Base-by-base conservation (phyloP, 78 protist species). In the Salpingoeca rosetta region DNA sequence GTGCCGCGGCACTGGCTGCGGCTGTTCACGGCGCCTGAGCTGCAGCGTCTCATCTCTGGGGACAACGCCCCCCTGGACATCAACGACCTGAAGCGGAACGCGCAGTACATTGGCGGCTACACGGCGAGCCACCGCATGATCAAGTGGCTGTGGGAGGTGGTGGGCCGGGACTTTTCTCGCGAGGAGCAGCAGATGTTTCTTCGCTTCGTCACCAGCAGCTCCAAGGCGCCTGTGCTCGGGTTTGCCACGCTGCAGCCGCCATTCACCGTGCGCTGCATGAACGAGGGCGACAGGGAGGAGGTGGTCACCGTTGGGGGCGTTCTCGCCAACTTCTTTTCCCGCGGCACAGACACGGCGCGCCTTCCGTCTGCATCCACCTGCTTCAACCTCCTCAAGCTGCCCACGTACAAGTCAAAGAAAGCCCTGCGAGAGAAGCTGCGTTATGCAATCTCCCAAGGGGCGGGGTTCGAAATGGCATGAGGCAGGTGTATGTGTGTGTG, bases 311-410 rank as follows among this genome's bases (percentile, higher is more conserved):
- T 44, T 44, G 10, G 40, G 12, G 76, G 72, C 7, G 25, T 40
- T 12, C 24, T 56, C 22, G 40, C 76, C 75, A 75, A 28, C n/a
- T 10, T 37, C 72, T 72, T 72, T 25, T 72, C 36, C 86, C 3
- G 25, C 3, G 2, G 41, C 72, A 2, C 74, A 10, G 86, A 84
- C 0, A 41, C 81, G 51, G 27, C 36, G 38, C 87, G 90, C n/a
- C 90, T 93, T 31, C 96, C 96, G n/a, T 83, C 96, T 3, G 87
- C 92, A 27, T 76, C 91, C 31, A 93, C 96, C 27, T 93, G 96
- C 77, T 81, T 91, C 72, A 86, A 91, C 84, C 76, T 89, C 35
- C 89, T 93, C 81, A 93, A 93, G 82, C 86, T 93, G 17, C 94
- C 96, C 26, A 37, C 72, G 35, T 91, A 91, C 87, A 72, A 85